Base-by-base conservation (phyloP, 208 protist genomes). In the Sergeia podlipaevii region DNA sequence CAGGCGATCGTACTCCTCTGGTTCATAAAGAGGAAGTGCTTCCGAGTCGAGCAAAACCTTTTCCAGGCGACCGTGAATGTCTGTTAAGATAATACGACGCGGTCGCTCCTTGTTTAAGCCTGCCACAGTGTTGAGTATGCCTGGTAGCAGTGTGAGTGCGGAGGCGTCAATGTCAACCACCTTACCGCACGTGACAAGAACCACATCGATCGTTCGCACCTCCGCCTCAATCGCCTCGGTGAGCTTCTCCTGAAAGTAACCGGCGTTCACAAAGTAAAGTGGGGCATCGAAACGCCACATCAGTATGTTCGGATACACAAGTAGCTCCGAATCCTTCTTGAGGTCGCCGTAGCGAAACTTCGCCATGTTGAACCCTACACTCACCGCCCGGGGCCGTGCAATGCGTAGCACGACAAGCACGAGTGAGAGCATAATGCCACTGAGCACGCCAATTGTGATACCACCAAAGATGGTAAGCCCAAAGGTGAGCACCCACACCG, bases 221-320 rank as follows among this genome's bases (percentile, higher is more conserved):
- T 78, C 75, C 0, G 46, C 52, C 21, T 60, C 32, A 27, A 83
- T 53, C 15, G 75, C 66, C 10, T 30, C 52, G 33, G 57, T 46
- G 29, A 83, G 66, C 15, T 54, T 49, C 52, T 75, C 62, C 57
- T 78, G 56, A 46, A 83, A 83, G 70, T 65, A 83, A 20, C 62
- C 39, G 0, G 45, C 60, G 46, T 83, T 83, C 39, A 83, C 59
- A 26, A 83, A 83, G 41, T 76, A 78, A 24, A 83, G 59, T 13
- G 75, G 75, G 33, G 75, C 75, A 36, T 83, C 75, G 37, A 83
- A 83, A 44, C 70, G 70, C 75, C 75, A 83, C 47, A 83, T 48
- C 11, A 83, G 66, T 11, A 83, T 74, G 37, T 76, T 70, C n/a
- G 75, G 75, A 54, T 83, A 78, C 24, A 83, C 75, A 8, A 83